Base-by-base conservation (phyloP, 352 stramenopile species). In the Pythium volutum region DNA sequence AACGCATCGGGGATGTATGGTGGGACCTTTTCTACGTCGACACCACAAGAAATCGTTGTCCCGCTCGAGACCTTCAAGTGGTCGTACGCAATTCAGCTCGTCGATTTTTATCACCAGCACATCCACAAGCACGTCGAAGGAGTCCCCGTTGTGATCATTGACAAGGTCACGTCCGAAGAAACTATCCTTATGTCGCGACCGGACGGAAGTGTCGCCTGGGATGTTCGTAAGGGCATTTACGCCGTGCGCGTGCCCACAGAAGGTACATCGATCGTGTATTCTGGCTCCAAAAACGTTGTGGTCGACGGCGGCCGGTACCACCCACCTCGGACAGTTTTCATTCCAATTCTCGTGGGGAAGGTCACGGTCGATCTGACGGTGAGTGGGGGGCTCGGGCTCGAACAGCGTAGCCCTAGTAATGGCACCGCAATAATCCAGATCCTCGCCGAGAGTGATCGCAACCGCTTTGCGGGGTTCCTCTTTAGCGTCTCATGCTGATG, bases 101-200 rank as follows among this genome's bases (percentile, higher is more conserved):
- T 88, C 1, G 81, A 90, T 59, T 90, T 87, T 26, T 90, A 88
- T 38, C 60, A 87, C 16, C 75, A 81, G 42, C 62, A 85, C 38
- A 64, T 52, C 16, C 25, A 45, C 3, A 74, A 84, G 34, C 57
- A 64, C 23, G 62, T 88, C 4, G 68, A 62, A 23, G 70, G 65
- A 2, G 84, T 88, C 45, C 70, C 81, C 0, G 63, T 90, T 48
- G 55, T 77, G 48, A 74, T 90, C 34, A 75, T 71, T 8, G 70
- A 88, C 53, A 88, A 85, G 42, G 82, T 70, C 56, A 85, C 73
- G 22, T 75, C 69, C 0, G 67, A 85, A 55, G 69, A 77, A 52
- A 71, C 70, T 26, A 47, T 83, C 31, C 51, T 84, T 9, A 73
- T 48, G 42, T 87, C 81, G 2, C 64, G 87, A 34, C 9, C 34